phyloP scores from a whole-genome alignment of 495 filamentous ascomycete genomes.

The Penicillium manginii region DNA sequence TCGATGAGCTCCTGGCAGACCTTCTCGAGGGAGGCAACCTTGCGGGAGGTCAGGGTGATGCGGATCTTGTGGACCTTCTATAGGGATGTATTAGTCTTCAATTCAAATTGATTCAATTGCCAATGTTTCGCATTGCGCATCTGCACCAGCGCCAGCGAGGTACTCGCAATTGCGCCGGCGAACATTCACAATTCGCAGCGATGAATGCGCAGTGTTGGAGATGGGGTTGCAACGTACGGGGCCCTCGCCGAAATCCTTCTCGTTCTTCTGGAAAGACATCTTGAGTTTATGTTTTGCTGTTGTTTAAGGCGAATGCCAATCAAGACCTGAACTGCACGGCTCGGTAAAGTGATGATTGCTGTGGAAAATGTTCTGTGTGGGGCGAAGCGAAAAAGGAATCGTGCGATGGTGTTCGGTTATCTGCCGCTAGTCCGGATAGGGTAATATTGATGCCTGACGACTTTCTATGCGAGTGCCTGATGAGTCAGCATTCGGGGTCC shows the following conservation, averaged over 20 bases:
- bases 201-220: neutral
- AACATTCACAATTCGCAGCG: neutral
- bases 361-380: conserved; percentile 34
- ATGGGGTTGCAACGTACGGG: conserved; percentile 57
- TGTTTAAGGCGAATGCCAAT: conserved; percentile 49
- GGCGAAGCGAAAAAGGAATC: conserved; percentile 35
- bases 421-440: conserved; percentile 36
- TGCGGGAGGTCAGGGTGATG: conserved; percentile 93
- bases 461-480: neutral
- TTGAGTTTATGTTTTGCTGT: conserved; percentile 45
- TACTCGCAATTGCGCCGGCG: conserved; percentile 2
- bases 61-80: conserved; percentile 98
- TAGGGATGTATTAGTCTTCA: conserved; percentile 23
- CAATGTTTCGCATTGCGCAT: neutral
- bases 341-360: conserved; percentile 84
- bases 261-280: conserved; percentile 95
- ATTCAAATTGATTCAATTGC: neutral
- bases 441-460: conserved; percentile 7
- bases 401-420: conserved; percentile 51
- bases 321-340: conserved; percentile 66
- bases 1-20: conserved; percentile 98
- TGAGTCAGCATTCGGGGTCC: conserved; percentile 29
- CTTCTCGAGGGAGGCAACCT: conserved; percentile 95
- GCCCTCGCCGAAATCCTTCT: conserved; percentile 91
- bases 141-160: neutral